Evolutionary conservation across 331 rosid species (phyloP), one percentile per base, ranked within the genome.

Genomic region (Pyrus hybrid): DNA sequence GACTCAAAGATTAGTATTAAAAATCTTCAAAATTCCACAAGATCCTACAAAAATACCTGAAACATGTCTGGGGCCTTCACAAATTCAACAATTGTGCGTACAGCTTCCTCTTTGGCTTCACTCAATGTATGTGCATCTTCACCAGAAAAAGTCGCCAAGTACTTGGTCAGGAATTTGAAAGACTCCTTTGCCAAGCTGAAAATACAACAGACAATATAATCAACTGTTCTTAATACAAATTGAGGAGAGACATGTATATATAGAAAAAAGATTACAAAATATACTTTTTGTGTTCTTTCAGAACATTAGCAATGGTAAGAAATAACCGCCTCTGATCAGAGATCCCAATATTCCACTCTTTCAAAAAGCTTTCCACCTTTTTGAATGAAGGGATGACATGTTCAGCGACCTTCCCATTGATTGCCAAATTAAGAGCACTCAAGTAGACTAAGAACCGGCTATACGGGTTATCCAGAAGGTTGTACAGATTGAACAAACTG

Each of bases 81-180:
- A 87, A 95, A 95, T 28, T 92, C 97, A 43, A 90, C 86, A 82
- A 95, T 80, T 47, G 97, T 87, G 78, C 74, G 89, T 13, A 86
- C 93, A 60, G 99, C 99, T 80, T 88, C 97, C 82, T 92, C 99
- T 87, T 90, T 95, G 33, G 97, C 97, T 84, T 90, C 92, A 76
- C 77, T 78, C 85, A 95, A 80, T 51, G 72, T 85, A 63, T 83
- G 17, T 29, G 82, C 88, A 68, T 95, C 99, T 87, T 95, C 97
- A 74, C 83, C 92, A 53, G 83, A 76, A 85, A 92, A 95, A 2
- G 97, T 89, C 2, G 67, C 90, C 83, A 95, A 87, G 82, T 92
- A 95, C 83, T 81, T 89, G 77, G 88, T 89, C 75, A 90, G 81
- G 82, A 92, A 95, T 86, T 86, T 92, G 53, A 90, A 90, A 57